Base-by-base conservation (phyloP, 768 basidiomycete genomes). In the Leccinum obscurum region DNA sequence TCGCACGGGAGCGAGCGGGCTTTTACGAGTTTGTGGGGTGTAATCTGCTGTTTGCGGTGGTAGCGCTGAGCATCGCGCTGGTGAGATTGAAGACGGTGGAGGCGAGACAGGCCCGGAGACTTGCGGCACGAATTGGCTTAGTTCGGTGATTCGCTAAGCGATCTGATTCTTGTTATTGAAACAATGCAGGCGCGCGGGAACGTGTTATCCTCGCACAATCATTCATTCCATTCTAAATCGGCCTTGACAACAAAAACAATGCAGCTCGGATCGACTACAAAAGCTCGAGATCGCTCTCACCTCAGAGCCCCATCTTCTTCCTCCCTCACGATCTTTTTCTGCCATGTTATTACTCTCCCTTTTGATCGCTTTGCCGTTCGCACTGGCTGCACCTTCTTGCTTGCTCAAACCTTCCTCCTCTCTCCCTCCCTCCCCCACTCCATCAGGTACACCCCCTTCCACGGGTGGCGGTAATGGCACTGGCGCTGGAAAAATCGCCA, bases 1-100 rank as follows among this genome's bases (percentile, higher is more conserved):
- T 90, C 50, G 75, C 78, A 20, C 81, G 84, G 61, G 95, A 98
- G 75, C 85, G 88, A 49, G 88, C 83, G 8, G 93, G 95, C 73
- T 98, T 92, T 71, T 92, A 86, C 76, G 94, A 97, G 72, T 98
- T 97, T 73, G 76, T 95, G 8, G 93, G 87, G 26, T 88, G 92
- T 70, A 96, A 95, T 69, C 66, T 91, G 32, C 64, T 89, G 13
- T 88, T 97, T 68, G 86, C 86, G 2, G 75, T 81, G 1, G 74
- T 90, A 11, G 85, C 90, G 2, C 71, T 94, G 26, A 76, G 79
- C 22, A 74, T 93, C 17, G 79, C 94, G 39, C 80, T 91, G 55
- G 79, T 85, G 58, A 81, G 94, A 51, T 86, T 88, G 49, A 84
- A 83, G 64, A 80, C 84, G 64, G 75, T 92, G 60, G 85, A 89